A percentile compares a stretch with the other conserved stretches of the same genome.
Evolutionary conservation across 2,329 filamentous ascomycete species (phyloP).

Genomic region (Raffaelea arxii): DNA sequence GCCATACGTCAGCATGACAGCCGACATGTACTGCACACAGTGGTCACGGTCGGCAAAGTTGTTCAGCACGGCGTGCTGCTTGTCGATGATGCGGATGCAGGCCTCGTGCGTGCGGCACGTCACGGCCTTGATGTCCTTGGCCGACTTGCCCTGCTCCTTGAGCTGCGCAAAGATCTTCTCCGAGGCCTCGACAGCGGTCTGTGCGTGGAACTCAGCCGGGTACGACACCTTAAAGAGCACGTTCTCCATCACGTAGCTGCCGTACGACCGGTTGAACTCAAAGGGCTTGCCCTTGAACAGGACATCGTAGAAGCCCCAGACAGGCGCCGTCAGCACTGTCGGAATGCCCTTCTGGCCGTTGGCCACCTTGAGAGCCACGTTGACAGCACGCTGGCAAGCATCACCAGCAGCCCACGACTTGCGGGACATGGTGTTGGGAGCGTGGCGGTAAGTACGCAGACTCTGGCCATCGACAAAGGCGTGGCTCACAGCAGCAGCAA

Average conservation of each 20-base stretch:
- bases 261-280: constrained; percentile 90
- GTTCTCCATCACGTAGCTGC: constrained; percentile 99
- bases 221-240: constrained; percentile 96
- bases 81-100: constrained; percentile 98
- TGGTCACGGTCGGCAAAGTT: constrained; percentile 99
- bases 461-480: constrained; percentile 96
- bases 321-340: constrained; percentile 83
- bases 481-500: constrained; percentile 89
- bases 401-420: constrained; percentile 99
- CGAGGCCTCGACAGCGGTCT: constrained; percentile 93
- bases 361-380: constrained; percentile 80
- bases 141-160: constrained; percentile 75
- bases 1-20: constrained; percentile 92
- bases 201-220: constrained; percentile 89
- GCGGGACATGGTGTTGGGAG: constrained; percentile 98
- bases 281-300: constrained; percentile 95
- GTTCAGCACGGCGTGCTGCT: constrained; percentile 84
- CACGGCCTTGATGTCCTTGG: constrained; percentile 85
- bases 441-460: constrained; percentile 92
- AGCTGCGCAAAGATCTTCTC: constrained; percentile 81
- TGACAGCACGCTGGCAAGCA: constrained; percentile 91
- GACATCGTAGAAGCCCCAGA: constrained; percentile 98
- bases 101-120: constrained; percentile 97
- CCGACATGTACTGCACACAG: constrained; percentile 99
- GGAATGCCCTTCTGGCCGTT: constrained; percentile 87